A percentile compares a stretch with the other conserved stretches of the same genome.
phyloP scores from a whole-genome alignment of 495 filamentous ascomycete genomes.

The Hamigera avellanea region DNA sequence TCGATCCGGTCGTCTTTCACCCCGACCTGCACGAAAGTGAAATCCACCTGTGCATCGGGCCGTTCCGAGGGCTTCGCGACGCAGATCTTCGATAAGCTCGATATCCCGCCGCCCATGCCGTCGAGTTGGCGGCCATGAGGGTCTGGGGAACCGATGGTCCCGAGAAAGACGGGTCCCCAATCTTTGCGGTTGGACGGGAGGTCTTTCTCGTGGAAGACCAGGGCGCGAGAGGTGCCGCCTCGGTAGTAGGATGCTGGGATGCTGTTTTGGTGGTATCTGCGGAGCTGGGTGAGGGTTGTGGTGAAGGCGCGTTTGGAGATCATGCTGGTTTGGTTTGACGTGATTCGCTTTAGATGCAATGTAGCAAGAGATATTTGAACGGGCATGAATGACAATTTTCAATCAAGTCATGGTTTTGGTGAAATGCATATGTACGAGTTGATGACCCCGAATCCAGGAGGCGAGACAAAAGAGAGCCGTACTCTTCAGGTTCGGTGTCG shows the following conservation, averaged over 20 bases:
- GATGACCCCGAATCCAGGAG: too few relatives aligned
- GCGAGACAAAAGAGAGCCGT: too few relatives aligned
- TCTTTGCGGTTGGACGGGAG: constrained; percentile 33
- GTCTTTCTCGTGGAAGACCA: constrained; percentile 44
- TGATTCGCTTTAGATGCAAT: too few relatives aligned
- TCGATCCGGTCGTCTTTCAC: constrained; percentile 47
- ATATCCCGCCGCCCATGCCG: constrained; percentile 61
- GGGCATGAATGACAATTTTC: too few relatives aligned
- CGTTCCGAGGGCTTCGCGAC: constrained; percentile 40
- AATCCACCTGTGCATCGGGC: constrained; percentile 52
- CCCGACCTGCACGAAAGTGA: constrained; percentile 60
- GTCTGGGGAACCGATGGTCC: constrained; percentile 58
- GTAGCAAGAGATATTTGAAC: too few relatives aligned
- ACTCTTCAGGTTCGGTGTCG: too few relatives aligned
- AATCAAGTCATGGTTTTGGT: too few relatives aligned
- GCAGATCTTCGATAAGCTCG: constrained; percentile 59
- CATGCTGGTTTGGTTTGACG: too few relatives aligned
- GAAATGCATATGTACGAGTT: too few relatives aligned
- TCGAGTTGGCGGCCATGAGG: constrained; percentile 58
- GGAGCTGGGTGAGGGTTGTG: background rate
- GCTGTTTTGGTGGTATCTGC: constrained; percentile 4
- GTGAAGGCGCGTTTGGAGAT: background rate
- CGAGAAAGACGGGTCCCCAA: constrained; percentile 49
- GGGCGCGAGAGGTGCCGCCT: constrained; percentile 59
- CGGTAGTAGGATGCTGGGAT: constrained; percentile 60